Base-by-base conservation (phyloP, 2,329 filamentous ascomycete genomes). In the Colletotrichum cordylinicola region DNA sequence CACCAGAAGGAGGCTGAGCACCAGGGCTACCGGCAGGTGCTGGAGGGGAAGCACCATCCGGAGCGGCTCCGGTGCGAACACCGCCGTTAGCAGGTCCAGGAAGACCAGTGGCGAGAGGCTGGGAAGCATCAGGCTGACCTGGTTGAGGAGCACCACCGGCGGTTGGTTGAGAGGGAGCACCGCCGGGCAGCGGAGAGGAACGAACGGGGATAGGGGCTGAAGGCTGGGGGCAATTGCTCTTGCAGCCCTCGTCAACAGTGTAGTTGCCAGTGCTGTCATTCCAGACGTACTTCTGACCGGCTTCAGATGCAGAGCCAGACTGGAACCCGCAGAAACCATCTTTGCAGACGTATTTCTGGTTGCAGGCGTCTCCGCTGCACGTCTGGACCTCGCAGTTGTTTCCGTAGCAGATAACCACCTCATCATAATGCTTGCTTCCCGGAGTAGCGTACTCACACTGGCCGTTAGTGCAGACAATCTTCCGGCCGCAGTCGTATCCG, bases 311-410 rank as follows among this genome's bases (percentile, higher is more conserved):
- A 33, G 78, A 16, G 76, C 77, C 77, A 43, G 77, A 16, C 58
- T 78, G 72, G 71, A 77, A 82, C 64, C 78, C 16, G 78, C 79
- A 82, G 6, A 79, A 70, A 21, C 80, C 79, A 10, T 61, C 76
- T 8, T 66, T 68, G 52, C 80, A 66, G 77, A 77, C 79, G 24
- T 21, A 48, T 75, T 82, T 80, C 61, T 79, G 68, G 64, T 70
- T 77, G 80, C 81, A 83, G 43, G 78, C n/a, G 52, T 80, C 77
- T 52, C 78, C 81, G 3, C 77, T n/a, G 82, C 83, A 85, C 79
- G 83, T 79, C 65, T 81, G 71, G 74, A 78, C 75, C 73, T 80
- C 75, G 78, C 78, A 79, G 16, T 81, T 72, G 21, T 76, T 73
- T 43, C 37, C 66, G 65, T 65, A 31, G 1, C 68, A 67, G 33